Base-by-base conservation (phyloP, 805 yeast species). In the Torulaspora gathmanii region DNA sequence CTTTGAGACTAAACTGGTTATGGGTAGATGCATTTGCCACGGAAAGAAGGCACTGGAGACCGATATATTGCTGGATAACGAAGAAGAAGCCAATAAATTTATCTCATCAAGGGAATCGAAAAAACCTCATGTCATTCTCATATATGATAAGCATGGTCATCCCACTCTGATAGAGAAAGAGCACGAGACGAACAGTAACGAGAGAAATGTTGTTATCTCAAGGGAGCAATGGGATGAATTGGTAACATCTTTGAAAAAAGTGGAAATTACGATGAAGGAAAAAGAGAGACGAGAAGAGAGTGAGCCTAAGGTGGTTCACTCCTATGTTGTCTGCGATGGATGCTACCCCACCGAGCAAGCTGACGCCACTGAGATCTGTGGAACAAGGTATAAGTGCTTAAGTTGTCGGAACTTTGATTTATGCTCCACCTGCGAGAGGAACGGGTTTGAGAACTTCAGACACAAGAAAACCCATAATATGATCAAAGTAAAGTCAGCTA, bases 321-420 rank as follows among this genome's bases (percentile, higher is more conserved):
- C 47, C 3, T 45, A 44, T 16, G 46, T 54, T 15, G 29, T 50
- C 11, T 57, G 62, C 36, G 69, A 66, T 36, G 69, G 59, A 5
- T 51, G 61, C 45, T 49, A 57, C 28, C 54, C 56, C 13, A 33
- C 30, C 16, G 52, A 37, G 12, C 30, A 46, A 36, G 40, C 31
- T n/a, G 41, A 35, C 4, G 45, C 43, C 12, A 48, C 46, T 4
- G 37, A 37, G 29, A 61, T 68, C 42, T 47, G 22, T 17, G 82
- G 82, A 3, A 53, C 58, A 3, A 70, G 82, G 33, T 75, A 61
- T 61, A 69, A 68, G 48, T 78, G 83, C 54, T 54, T 70, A 39
- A 63, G 64, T 15, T 78, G 83, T 55, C 56, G 62, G 5, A 73
- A 78, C 52, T 75, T 64, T 58, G 80, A 77, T 57, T 60, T 74